Evolutionary conservation across 2,329 filamentous ascomycete species (phyloP).

Genomic region (Lojkania enalia): DNA sequence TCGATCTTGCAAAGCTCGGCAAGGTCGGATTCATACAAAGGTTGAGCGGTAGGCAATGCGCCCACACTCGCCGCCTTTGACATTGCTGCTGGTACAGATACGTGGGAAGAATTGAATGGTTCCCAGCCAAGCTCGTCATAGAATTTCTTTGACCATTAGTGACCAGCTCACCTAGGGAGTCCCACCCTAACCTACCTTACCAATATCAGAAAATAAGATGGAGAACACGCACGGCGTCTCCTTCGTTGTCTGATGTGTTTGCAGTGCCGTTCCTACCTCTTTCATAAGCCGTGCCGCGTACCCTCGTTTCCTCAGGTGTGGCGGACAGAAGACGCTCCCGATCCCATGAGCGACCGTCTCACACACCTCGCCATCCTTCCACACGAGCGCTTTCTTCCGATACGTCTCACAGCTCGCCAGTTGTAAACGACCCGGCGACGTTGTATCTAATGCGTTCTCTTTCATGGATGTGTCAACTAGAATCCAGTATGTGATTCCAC

Average conservation of each 20-base stretch:
- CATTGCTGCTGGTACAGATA: conserved; percentile 60
- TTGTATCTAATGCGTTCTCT: conserved; percentile 42
- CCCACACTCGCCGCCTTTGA: conserved; percentile 10
- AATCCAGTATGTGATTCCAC: conserved; percentile 63
- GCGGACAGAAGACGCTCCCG: conserved; percentile 76
- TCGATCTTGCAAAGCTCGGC: conserved; percentile 65
- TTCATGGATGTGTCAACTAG: conserved; percentile 53
- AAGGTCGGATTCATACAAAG: conserved; percentile 64
- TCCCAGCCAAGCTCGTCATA: conserved; percentile 80
- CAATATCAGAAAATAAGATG: conserved; percentile 84
- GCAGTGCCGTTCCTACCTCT: conserved; percentile 62
- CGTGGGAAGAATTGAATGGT: conserved; percentile 71
- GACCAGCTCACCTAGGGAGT: conserved; percentile 66
- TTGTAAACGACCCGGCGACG: conserved; percentile 46
- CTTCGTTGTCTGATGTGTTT: conserved; percentile 54
- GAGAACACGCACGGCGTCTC: conserved; percentile 63
- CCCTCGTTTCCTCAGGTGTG: conserved; percentile 67
- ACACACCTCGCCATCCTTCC: conserved; percentile 50
- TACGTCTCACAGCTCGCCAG: conserved; percentile 63
- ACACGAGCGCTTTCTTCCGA: conserved; percentile 52
- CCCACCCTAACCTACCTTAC: conserved; percentile 52
- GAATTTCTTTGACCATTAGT: conserved; percentile 76
- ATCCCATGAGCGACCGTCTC: conserved; percentile 73
- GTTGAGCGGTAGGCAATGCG: conserved; percentile 33
- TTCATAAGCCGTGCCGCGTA: conserved; percentile 81